Percentiles rank a stretch among this genome's conserved stretches.
Conservation (phyloP, 116 monocot genomes). For the Cymodocea nodosa region DNA sequence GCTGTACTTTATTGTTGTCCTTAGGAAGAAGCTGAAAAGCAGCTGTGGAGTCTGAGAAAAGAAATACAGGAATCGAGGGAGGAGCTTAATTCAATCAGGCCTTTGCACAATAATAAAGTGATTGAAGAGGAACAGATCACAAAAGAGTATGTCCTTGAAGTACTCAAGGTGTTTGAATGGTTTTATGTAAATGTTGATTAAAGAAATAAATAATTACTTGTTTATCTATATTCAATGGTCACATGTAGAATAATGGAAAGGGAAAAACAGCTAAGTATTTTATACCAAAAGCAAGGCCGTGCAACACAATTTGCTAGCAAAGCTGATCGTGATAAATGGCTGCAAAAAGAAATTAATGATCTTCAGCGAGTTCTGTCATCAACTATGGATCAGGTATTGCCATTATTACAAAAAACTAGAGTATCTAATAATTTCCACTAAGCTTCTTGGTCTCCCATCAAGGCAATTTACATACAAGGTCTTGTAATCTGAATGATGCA, state of each 20-base stretch:
- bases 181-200: not conserved
- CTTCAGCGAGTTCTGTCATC: conserved; percentile 70
- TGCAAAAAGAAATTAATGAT: conserved; percentile 93
- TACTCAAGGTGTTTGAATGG: not conserved
- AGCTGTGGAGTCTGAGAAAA: conserved; percentile 52
- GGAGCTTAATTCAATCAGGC: conserved; percentile 64
- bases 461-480: no score
- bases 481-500: not conserved
- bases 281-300: conserved; percentile 96
- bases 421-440: not conserved
- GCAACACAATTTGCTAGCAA: conserved; percentile 91
- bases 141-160: conserved; percentile 38
- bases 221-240: not conserved
- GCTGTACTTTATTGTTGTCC: not conserved
- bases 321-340: conserved; percentile 90
- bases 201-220: not conserved
- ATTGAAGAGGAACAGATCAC: conserved; percentile 75
- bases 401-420: no score
- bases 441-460: not conserved
- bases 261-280: conserved; percentile 90
- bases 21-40: conserved; percentile 73
- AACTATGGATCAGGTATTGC: conserved; percentile 54
- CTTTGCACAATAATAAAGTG: conserved; percentile 51
- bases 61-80: conserved; percentile 83
- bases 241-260: conserved; percentile 76